Percentiles rank a stretch among this genome's conserved stretches.
Conservation (phyloP, 208 protist genomes). For the Leishmania major region DNA sequence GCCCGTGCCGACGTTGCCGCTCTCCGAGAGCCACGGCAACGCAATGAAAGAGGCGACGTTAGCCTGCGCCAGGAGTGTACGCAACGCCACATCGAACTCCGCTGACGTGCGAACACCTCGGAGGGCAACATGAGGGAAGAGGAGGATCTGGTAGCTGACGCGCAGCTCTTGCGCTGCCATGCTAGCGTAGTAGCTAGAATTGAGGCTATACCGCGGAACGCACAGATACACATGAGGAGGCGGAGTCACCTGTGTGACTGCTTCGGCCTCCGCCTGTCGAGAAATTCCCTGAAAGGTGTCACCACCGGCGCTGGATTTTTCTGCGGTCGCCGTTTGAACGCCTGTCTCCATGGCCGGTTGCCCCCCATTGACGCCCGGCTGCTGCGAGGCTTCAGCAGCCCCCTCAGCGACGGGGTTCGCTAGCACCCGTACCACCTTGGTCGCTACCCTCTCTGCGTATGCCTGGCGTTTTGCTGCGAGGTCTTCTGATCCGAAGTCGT, state of each 20-base stretch:
- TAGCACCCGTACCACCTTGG: constrained; percentile 16
- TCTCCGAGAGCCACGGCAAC: constrained; percentile 6
- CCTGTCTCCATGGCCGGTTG: not conserved
- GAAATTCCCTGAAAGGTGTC: not conserved
- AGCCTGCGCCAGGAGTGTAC: constrained; percentile 8
- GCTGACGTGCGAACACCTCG: not conserved
- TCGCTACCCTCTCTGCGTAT: constrained; percentile 3
- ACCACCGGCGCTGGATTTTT: too few relatives aligned
- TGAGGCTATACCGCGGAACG: constrained; percentile 8
- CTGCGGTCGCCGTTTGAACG: not conserved
- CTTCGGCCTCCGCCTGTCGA: not conserved
- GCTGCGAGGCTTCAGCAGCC: not conserved
- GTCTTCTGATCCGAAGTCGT: not conserved
- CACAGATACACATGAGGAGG: constrained; percentile 14
- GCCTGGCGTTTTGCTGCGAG: not conserved
- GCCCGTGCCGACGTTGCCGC: not conserved
- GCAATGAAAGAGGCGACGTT: constrained; percentile 24
- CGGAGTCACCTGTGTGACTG: too few relatives aligned
- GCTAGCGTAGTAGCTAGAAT: constrained; percentile 1
- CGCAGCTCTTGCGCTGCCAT: not conserved
- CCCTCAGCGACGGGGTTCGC: constrained; percentile 7
- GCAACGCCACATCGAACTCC: constrained; percentile 19
- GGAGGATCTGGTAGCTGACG: constrained; percentile 22
- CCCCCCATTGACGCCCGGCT: not conserved
- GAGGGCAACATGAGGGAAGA: constrained; percentile 17